Evolutionary conservation across 768 basidiomycete genomes (phyloP), one percentile per base, ranked within the genome.

Genomic region (Kwoniella newhampshirensis): DNA sequence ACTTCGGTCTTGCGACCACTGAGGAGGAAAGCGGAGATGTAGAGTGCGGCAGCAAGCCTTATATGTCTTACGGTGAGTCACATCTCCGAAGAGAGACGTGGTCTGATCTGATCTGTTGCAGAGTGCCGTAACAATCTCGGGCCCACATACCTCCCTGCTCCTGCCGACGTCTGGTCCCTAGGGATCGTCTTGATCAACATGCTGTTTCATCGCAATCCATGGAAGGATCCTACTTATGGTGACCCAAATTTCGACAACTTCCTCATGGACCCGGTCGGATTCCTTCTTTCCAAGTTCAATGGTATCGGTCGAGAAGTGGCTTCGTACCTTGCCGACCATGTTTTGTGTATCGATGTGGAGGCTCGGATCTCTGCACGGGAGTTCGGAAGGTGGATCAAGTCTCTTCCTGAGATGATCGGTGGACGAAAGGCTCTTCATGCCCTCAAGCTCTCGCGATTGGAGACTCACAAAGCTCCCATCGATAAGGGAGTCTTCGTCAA

Each of bases 131-230:
- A 98, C 81, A 96, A 97, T 77, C 82, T 92, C 64, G 89, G 88
- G 26, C 93, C 96, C 62, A 89, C 88, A 47, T 99, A 99, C 81
- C 83, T 84, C 63, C 92, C 94, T 60, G 88, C 87, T 68, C 89
- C 89, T 56, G 96, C 96, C 60, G 94, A 99, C 78, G 91, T 99
- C 51, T 99, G 94, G 94, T 97, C 94, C 23, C 82, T 99, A 67
- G 94, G 94, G 61, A 96, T 99, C 75, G 96, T 99, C 64, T 85
- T 99, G 68, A 90, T 99, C 82, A 99, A 99, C 77, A 93, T 98
- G 90, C 81, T 98, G 75, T 99, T 97, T 79, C 96, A 99, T 78
- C 89, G 83, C 79, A 97, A 97, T 77, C 94, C 94, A 25, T 99
- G 96, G 96, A 89, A 89, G 42, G 94, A 98, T 74, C 94, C 94